phyloP scores from a whole-genome alignment of 495 filamentous ascomycete species.

The Saxispiralis lemnorum region DNA sequence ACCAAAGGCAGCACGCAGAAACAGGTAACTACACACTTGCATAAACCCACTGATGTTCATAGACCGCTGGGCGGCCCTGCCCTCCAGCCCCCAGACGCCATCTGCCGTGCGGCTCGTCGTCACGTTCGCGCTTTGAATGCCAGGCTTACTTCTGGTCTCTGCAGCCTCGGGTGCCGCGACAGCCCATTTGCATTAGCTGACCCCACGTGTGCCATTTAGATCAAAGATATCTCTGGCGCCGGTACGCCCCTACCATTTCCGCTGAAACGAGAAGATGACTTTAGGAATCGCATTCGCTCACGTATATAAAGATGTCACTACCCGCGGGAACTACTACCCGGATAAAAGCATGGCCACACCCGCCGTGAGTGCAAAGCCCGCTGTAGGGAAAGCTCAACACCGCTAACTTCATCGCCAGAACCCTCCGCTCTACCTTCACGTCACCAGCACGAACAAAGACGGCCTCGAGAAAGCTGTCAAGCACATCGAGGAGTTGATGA shows the following conservation, averaged over 20 bases:
- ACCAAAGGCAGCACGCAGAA: conserved; percentile 97
- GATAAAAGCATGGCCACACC: conserved; percentile 95
- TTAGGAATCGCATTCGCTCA: conserved; percentile 41
- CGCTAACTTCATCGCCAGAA: conserved; percentile 36
- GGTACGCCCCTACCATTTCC: conserved; percentile 57
- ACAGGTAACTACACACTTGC: conserved; percentile 80
- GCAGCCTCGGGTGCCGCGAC: conserved; percentile 32
- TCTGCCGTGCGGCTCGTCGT: conserved; percentile 6
- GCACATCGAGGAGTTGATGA: conserved; percentile 85
- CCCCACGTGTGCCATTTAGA: conserved; percentile 90
- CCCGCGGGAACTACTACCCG: conserved; percentile 85
- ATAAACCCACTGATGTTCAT: conserved; percentile 57
- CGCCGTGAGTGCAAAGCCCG: conserved; percentile 41
- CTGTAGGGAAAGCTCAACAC: not conserved
- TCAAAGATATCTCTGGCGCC: conserved; percentile 99
- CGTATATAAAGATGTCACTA: conserved; percentile 88
- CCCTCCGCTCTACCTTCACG: conserved; percentile 82
- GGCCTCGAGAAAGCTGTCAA: conserved; percentile 73
- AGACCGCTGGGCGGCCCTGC: conserved; percentile 24
- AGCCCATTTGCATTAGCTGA: conserved; percentile 95
- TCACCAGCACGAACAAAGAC: conserved; percentile 83
- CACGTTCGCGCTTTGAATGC: conserved; percentile 7
- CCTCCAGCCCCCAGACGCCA: conserved; percentile 25
- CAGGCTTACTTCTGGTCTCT: conserved; percentile 61
- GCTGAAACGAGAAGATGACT: conserved; percentile 32